A percentile compares a stretch with the other conserved stretches of the same genome.
phyloP scores from a whole-genome alignment of 2,329 filamentous ascomycete genomes.

The Penicillium italicum region DNA sequence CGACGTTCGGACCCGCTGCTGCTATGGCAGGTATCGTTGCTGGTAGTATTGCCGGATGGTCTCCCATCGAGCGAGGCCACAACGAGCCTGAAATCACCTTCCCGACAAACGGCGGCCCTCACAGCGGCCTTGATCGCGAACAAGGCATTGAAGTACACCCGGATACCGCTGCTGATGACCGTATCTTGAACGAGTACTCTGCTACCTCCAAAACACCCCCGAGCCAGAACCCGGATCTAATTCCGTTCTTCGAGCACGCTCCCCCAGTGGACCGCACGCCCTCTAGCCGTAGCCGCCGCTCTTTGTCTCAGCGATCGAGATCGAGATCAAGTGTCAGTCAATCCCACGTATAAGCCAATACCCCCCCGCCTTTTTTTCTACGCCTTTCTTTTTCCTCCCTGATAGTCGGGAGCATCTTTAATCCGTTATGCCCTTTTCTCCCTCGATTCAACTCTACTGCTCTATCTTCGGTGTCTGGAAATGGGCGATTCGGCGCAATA shows the following conservation, averaged over 20 bases:
- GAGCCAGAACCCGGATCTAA: slow-evolving; percentile 46
- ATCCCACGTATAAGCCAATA: slow-evolving; percentile 16
- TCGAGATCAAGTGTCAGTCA: slow-evolving; percentile 38
- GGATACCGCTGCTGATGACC: slow-evolving; percentile 45
- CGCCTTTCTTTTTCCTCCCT: background rate
- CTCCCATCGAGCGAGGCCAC: slow-evolving; percentile 52
- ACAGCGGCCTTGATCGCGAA: slow-evolving; percentile 40
- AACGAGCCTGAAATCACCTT: slow-evolving; percentile 29
- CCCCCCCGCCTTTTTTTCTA: background rate
- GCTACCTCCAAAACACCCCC: slow-evolving; percentile 39
- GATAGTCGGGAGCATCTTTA: background rate
- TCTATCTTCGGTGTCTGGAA: slow-evolving; percentile 3
- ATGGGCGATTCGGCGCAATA: slow-evolving; percentile 1
- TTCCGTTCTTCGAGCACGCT: slow-evolving; percentile 44
- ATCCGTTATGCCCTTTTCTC: background rate
- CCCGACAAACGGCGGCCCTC: slow-evolving; percentile 31
- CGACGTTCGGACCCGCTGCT: slow-evolving; percentile 56
- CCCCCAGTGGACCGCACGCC: slow-evolving; percentile 32
- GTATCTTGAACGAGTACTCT: slow-evolving; percentile 40
- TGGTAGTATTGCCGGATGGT: slow-evolving; percentile 64
- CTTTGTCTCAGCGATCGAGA: slow-evolving; percentile 36
- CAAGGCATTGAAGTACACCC: slow-evolving; percentile 49
- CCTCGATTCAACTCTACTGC: background rate
- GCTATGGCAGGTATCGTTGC: slow-evolving; percentile 65
- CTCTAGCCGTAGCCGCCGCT: slow-evolving; percentile 36